These are phyloP conservation scores for Capsicum chinense DNA, from an alignment of 257 asterid species.

Conservation along the genomic window DNA sequence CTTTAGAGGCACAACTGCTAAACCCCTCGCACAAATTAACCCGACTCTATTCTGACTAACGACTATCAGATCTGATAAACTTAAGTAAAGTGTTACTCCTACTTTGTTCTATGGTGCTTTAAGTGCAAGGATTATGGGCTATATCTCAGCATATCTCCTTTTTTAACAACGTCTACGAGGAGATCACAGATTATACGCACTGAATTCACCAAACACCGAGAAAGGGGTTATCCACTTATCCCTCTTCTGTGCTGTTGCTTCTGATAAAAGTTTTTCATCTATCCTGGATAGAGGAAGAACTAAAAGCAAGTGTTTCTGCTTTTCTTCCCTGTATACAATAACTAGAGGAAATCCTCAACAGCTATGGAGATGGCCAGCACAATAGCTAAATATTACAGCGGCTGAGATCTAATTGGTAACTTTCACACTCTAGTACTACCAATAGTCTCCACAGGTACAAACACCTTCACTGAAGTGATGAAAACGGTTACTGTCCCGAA, in stretches of 20 bases:
- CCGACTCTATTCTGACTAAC: neutral
- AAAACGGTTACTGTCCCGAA: conserved; percentile 92
- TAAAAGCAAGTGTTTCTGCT: neutral
- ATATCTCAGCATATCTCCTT: neutral
- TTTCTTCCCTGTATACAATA: neutral
- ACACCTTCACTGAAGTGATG: conserved; percentile 81
- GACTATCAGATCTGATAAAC: conserved; percentile 6
- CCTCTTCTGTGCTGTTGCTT: neutral
- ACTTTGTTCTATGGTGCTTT: neutral
- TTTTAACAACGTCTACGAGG: neutral
- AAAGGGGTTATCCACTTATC: neutral
- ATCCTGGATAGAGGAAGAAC: neutral
- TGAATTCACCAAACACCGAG: conserved; percentile 7
- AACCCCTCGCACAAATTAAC: neutral
- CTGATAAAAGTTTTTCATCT: conserved; percentile 7
- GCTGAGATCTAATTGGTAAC: neutral
- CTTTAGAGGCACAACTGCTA: neutral
- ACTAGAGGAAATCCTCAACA: conserved; percentile 13
- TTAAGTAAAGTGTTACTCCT: neutral
- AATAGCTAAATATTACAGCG: neutral
- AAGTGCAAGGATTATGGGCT: neutral
- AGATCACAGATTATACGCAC: neutral
- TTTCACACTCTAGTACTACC: conserved; percentile 48
- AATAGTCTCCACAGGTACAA: conserved; percentile 96
- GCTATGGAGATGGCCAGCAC: neutral